Conservation (phyloP, 2,329 filamentous ascomycete genomes). For the Stemphylium vesicarium region DNA sequence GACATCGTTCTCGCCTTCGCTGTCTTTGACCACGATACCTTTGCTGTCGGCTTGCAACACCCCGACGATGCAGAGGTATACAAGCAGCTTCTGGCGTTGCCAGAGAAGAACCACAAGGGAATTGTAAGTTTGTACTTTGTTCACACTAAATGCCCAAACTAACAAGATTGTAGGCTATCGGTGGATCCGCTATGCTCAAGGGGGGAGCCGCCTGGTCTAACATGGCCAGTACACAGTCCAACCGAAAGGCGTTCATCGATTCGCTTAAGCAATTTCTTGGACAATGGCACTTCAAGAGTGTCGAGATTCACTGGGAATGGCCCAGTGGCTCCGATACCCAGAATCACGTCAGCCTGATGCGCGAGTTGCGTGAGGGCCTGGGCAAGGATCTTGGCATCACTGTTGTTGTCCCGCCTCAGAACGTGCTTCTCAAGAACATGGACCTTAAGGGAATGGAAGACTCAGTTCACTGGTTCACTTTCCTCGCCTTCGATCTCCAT, state of each 20-base stretch:
- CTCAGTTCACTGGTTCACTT: constrained; percentile 52
- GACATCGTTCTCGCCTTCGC: constrained; percentile 50
- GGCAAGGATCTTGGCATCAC: constrained; percentile 29
- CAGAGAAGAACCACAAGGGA: constrained; percentile 21
- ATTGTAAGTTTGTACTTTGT: constrained; percentile 7
- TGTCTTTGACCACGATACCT: constrained; percentile 49
- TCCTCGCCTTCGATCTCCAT: constrained; percentile 58
- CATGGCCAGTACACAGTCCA: constrained; percentile 38
- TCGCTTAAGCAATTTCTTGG: constrained; percentile 50
- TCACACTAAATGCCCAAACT: not conserved
- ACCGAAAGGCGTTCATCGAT: constrained; percentile 47
- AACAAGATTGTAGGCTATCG: constrained; percentile 33
- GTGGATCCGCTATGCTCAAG: constrained; percentile 49
- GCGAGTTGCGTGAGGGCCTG: constrained; percentile 29
- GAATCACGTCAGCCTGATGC: constrained; percentile 29
- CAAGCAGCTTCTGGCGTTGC: constrained; percentile 22
- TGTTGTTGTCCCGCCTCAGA: constrained; percentile 35
- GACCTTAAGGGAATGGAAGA: constrained; percentile 31
- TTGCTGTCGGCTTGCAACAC: constrained; percentile 25
- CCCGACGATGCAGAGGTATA: constrained; percentile 26
- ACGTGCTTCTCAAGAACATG: constrained; percentile 35
- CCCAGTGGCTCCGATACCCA: constrained; percentile 43
- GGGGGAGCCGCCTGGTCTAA: constrained; percentile 41
- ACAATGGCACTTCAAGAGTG: constrained; percentile 51
- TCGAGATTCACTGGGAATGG: constrained; percentile 58